Base-by-base conservation (phyloP, 1,284 basidiomycete genomes). In the Malassezia pachydermatis region DNA sequence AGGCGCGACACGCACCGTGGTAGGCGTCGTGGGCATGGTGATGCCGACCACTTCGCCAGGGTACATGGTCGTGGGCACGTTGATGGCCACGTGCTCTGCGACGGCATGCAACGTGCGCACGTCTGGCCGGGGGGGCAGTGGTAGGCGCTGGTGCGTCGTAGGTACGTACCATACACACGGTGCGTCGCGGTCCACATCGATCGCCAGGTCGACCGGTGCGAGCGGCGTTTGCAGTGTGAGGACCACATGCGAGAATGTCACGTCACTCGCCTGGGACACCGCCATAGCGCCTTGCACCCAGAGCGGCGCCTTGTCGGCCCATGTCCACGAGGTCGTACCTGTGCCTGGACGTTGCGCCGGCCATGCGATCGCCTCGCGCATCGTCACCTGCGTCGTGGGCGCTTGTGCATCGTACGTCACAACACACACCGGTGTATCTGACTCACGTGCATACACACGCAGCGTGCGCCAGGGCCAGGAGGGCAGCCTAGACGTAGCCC, bases 11-110 rank as follows among this genome's bases (percentile, higher is more conserved):
- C 41, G 7, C 3, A 43, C 24, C 13, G 33, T 33, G 16, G 42
- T 13, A 4, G 41, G 13, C 14, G 19, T 27, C 11, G 11, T 14
- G 8, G 35, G 4, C 19, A 20, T 5, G 5, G 11, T 16, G 20
- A 41, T 5, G 2, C 32, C 20, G 14, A 17, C 36, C 10, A 40
- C 24, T 17, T 51, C 41, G 36, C 49, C 49, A 14, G 25, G 19
- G 6, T 25, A 22, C 37, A 46, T 8, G 2, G 25, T 27, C 5
- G 22, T 13, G 3, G 43, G 43, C 23, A 34, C 33, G 11, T 33
- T 13, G 22, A 51, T 14, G 9, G 30, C 41, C 2, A 37, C 7
- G 2, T 19, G 35, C 30, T 22, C 32, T 23, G 41, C 17, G 2
- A 9, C 9, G 14, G 25, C 41, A 8, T 20, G 41, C 20, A 44